Base-by-base conservation (phyloP, 2,329 filamentous ascomycete species). In the Colletotrichum sansevieriae region DNA sequence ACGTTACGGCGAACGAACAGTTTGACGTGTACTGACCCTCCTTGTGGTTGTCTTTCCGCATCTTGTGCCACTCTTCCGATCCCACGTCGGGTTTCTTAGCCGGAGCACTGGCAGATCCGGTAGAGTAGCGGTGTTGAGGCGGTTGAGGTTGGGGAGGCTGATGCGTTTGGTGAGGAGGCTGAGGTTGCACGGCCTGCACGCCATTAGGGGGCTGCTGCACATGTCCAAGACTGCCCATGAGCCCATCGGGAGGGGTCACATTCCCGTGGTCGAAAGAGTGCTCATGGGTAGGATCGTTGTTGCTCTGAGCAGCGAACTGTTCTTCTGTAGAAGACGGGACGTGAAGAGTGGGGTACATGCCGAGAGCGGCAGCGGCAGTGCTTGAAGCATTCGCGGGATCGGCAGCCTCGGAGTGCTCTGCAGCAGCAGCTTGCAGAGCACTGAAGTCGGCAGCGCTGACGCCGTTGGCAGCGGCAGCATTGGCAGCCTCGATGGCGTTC, bases 1-100 rank as follows among this genome's bases (percentile, higher is more conserved):
- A 56, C 22, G 18, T 22, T 3, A 22, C 11, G 0, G 18, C 47
- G 18, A 12, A 15, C 8, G 5, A 13, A 25, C 2, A n/a, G 33
- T 15, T 46, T 44, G 11, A 9, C 15, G 41, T 37, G 78, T 57
- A 35, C 87, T 76, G 82, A 96, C 95, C 96, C 86, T 98, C 95
- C 88, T 99, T 99, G 83, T 99, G 96, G 72, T 98, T 99, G 76
- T 98, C 95, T 78, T 97, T 96, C 71, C 96, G 90, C 75, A 97
- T 91, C 79, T 97, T 97, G 79, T 99, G 96, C 96, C 96, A 99
- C 80, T 98, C 95, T 62, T 97, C 94, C 2, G 94, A 96, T 2
- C 96, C 96, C n/a, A 98, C 96, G 7, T 91, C 89, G 8, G 95
- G 95, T 80, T 98, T 98, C 72, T 78, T 80, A 63, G 83, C 79